These are phyloP conservation scores for Naganishia onofrii DNA, from an alignment of 768 basidiomycete species.

Conservation along the genomic window DNA sequence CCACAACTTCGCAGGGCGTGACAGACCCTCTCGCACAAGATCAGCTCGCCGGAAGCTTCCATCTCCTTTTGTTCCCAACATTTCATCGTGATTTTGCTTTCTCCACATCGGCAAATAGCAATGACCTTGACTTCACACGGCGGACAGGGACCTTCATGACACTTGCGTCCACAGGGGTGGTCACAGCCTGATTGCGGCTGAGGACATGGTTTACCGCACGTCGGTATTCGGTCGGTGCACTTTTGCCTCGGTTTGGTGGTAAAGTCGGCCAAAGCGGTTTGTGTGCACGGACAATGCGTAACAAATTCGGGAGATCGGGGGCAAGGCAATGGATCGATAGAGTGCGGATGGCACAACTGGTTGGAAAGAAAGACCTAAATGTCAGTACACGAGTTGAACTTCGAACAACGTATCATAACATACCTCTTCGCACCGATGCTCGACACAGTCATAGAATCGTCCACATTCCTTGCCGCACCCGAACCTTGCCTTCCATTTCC, in stretches of 20 bases:
- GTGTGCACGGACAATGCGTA: constrained; percentile 79
- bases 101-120: constrained; percentile 82
- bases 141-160: constrained; percentile 76
- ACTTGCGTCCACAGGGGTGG: constrained; percentile 68
- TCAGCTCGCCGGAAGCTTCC: constrained; percentile 56
- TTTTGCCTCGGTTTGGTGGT: constrained; percentile 44
- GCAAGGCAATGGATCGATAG: constrained; percentile 61
- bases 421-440: constrained; percentile 67
- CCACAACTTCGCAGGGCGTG: constrained; percentile 74
- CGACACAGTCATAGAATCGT: constrained; percentile 71
- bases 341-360: constrained; percentile 70
- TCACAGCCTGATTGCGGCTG: constrained; percentile 66
- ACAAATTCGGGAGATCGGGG: constrained; percentile 70
- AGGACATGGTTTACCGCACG: constrained; percentile 68
- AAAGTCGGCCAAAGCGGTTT: constrained; percentile 57
- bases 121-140: constrained; percentile 70
- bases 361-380: background rate
- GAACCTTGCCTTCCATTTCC: constrained; percentile 66
- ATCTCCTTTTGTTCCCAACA: constrained; percentile 58
- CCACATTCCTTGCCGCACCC: constrained; percentile 65
- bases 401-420: constrained; percentile 12
- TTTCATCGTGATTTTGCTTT: constrained; percentile 59
- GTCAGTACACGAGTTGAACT: constrained; percentile 32
- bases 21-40: constrained; percentile 79
- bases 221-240: constrained; percentile 77